Evolutionary conservation across 192 early-diverging fungal genomes (phyloP).

Genomic region (Coemansia guatemalensis): DNA sequence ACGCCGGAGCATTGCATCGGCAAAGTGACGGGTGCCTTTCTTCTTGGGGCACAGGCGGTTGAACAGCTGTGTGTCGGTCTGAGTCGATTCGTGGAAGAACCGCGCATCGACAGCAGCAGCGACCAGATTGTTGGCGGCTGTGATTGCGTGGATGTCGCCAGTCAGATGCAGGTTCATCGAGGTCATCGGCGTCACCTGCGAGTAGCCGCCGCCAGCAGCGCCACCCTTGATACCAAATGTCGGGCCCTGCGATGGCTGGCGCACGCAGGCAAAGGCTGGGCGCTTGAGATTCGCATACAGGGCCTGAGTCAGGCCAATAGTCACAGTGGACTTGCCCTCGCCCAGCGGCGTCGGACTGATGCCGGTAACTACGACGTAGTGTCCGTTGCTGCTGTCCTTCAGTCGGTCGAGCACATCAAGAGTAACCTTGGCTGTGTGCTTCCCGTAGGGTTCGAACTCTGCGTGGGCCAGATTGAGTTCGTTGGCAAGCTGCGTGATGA

Average conservation of each 20-base stretch:
- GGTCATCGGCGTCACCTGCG: slow-evolving; percentile 99
- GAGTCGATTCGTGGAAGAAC: slow-evolving; percentile 94
- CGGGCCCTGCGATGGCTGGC: slow-evolving; percentile 98
- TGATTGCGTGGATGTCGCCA: slow-evolving; percentile 98
- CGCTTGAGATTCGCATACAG: slow-evolving; percentile 91
- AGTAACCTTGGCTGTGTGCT: slow-evolving; percentile 86
- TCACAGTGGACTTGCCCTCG: slow-evolving; percentile 98
- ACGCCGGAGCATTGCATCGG: slow-evolving; percentile 83
- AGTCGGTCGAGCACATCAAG: slow-evolving; percentile 83
- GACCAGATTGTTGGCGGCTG: slow-evolving; percentile 95
- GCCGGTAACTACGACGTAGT: slow-evolving; percentile 95
- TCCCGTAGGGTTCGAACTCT: slow-evolving; percentile 89
- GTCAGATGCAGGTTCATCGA: slow-evolving; percentile 99
- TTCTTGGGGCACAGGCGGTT: slow-evolving; percentile 84
- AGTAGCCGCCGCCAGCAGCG: slow-evolving; percentile 96
- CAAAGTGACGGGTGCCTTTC: slow-evolving; percentile 81
- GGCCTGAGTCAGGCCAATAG: slow-evolving; percentile 92
- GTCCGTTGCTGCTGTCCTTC: slow-evolving; percentile 74
- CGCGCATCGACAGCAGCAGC: slow-evolving; percentile 98
- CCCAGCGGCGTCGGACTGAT: slow-evolving; percentile 98
- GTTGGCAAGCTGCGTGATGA: slow-evolving; percentile 69
- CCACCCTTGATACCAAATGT: slow-evolving; percentile 99
- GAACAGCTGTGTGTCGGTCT: slow-evolving; percentile 69
- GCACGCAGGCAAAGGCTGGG: slow-evolving; percentile 91
- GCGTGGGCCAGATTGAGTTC: slow-evolving; percentile 78